Conservation (phyloP, 441 rosid species). For the Croton setiger region DNA sequence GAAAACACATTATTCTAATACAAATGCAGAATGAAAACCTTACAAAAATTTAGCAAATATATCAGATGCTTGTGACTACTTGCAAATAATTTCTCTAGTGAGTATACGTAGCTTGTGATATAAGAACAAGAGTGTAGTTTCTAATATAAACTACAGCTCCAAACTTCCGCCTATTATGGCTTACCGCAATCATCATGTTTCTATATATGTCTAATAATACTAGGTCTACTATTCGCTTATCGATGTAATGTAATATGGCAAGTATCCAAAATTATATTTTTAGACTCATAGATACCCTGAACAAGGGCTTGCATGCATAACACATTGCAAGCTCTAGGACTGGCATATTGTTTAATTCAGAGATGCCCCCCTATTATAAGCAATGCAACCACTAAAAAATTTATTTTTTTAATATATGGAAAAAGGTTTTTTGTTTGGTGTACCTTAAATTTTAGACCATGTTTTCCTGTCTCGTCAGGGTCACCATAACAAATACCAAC, state of each 20-base stretch:
- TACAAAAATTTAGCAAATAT: neutral
- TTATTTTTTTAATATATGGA: neutral
- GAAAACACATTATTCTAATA: neutral
- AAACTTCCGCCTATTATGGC: too few species aligned
- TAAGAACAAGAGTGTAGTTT: neutral
- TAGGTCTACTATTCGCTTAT: neutral
- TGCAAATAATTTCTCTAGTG: neutral
- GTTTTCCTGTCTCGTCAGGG: slow-evolving; percentile 53
- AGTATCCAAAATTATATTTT: neutral
- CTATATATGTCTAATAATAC: neutral
- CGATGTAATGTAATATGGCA: neutral
- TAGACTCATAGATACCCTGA: neutral
- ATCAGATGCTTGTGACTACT: neutral
- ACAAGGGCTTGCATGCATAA: neutral
- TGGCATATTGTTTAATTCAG: neutral
- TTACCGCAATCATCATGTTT: too few species aligned
- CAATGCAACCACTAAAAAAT: neutral
- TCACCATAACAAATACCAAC: slow-evolving; percentile 85
- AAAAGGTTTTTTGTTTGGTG: neutral
- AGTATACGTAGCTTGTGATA: neutral
- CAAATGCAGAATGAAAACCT: neutral
- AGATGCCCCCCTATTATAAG: neutral
- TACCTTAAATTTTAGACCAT: slow-evolving; percentile 78
- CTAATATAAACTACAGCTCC: too few species aligned
- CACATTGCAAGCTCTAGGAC: neutral